Evolutionary conservation across 2,329 filamentous ascomycete species (phyloP).

Genomic region (Elsinoe australis): DNA sequence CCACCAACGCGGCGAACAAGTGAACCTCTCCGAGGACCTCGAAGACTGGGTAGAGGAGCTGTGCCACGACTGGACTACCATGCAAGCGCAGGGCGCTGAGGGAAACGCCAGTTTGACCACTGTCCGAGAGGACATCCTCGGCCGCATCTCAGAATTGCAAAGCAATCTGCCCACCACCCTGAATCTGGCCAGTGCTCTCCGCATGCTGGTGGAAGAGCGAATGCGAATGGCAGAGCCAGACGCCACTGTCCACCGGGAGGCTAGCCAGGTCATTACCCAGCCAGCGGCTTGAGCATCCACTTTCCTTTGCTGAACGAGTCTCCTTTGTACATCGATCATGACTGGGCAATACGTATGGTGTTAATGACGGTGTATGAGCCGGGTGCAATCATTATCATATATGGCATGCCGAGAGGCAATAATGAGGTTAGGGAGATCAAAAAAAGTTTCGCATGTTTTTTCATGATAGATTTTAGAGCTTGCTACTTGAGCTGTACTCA

Average conservation of each 20-base stretch:
- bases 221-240: conserved; percentile 3
- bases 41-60: conserved; percentile 12
- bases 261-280: conserved; percentile 13
- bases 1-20: conserved; percentile 2
- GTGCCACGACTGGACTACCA: conserved; percentile 2
- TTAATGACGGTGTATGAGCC: background rate
- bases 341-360: background rate
- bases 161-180: conserved; percentile 5
- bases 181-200: conserved; percentile 7
- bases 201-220: conserved; percentile 12
- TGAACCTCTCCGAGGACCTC: background rate
- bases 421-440: too few species aligned
- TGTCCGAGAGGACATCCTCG: conserved; percentile 12
- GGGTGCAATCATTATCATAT: too few species aligned
- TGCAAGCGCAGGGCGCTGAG: background rate
- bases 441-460: too few species aligned
- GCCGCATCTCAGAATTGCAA: conserved; percentile 9
- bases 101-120: background rate
- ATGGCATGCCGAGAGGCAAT: too few species aligned
- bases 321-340: background rate
- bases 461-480: too few species aligned
- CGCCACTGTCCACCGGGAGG: background rate
- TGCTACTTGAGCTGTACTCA: too few species aligned
- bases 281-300: conserved; percentile 1
- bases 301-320: background rate